Conservation (phyloP, 805 yeast genomes). For the Saccharomycopsis schoenii region DNA sequence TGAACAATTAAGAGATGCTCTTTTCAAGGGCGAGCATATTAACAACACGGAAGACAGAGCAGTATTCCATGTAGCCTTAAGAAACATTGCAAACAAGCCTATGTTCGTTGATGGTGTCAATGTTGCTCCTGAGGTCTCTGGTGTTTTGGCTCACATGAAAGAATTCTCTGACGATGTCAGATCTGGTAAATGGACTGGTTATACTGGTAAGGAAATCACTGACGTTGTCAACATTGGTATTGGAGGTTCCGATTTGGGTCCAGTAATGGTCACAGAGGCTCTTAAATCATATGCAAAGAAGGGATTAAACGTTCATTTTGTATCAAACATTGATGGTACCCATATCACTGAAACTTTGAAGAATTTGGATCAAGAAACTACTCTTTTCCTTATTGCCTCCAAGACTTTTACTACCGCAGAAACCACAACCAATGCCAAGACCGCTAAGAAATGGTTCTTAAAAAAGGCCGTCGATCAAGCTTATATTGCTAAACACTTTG, state of each 20-base stretch:
- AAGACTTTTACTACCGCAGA: conserved; percentile 99
- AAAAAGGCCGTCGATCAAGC: conserved; percentile 51
- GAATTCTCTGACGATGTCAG: conserved; percentile 86
- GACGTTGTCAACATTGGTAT: conserved; percentile 96
- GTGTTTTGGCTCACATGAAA: conserved; percentile 91
- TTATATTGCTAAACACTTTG: conserved; percentile 94
- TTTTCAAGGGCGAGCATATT: conserved; percentile 90
- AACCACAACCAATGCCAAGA: conserved; percentile 90
- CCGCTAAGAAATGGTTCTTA: conserved; percentile 94
- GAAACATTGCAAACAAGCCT: conserved; percentile 79
- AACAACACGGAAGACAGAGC: conserved; percentile 96
- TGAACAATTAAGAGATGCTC: conserved; percentile 75
- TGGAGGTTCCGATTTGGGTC: conserved; percentile 98
- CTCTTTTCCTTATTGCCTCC: conserved; percentile 85
- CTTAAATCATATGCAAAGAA: conserved; percentile 78
- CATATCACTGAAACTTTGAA: conserved; percentile 87
- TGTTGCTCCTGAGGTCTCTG: conserved; percentile 86
- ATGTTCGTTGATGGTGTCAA: conserved; percentile 86
- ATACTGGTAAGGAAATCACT: conserved; percentile 88
- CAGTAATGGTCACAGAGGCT: conserved; percentile 99
- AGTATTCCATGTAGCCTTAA: conserved; percentile 91
- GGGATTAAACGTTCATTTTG: conserved; percentile 72
- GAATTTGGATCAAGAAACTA: conserved; percentile 75
- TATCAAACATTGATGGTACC: conserved; percentile 97
- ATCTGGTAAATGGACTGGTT: conserved; percentile 94